A percentile compares a stretch with the other conserved stretches of the same genome.
Conservation (phyloP, 73 alveolate genomes). For the Effrenium voratum region DNA sequence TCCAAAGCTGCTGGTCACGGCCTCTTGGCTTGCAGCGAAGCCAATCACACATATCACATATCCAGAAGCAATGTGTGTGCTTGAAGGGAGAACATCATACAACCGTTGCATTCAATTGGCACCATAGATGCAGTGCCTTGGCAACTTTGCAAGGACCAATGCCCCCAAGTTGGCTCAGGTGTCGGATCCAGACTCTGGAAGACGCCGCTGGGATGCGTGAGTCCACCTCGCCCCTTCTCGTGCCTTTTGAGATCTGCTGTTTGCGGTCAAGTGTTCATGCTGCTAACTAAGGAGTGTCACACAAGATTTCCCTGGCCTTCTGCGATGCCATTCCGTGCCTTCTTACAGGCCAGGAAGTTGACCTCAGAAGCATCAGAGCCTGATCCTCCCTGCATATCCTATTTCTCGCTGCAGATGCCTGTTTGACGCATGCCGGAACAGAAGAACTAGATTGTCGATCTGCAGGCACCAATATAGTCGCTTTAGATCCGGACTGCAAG, state of each 20-base stretch:
- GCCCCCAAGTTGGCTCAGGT: too few relatives aligned
- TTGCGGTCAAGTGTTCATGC: neutral
- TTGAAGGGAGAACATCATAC: too few relatives aligned
- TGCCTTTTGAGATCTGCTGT: neutral
- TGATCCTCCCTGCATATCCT: too few relatives aligned
- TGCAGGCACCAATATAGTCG: constrained; percentile 64
- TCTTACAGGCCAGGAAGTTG: constrained; percentile 40
- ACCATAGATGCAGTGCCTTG: too few relatives aligned
- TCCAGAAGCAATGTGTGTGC: too few relatives aligned
- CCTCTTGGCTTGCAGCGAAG: constrained; percentile 28
- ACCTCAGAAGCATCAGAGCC: neutral
- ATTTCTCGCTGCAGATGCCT: too few relatives aligned
- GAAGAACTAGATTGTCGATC: neutral
- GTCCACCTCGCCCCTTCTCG: neutral
- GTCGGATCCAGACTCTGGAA: constrained; percentile 48
- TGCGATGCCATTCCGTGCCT: constrained; percentile 80
- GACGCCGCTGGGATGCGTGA: neutral
- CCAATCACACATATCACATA: neutral
- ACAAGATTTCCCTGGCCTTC: constrained; percentile 74
- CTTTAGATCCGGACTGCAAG: constrained; percentile 55
- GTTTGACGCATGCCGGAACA: too few relatives aligned
- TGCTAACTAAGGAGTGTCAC: constrained; percentile 57
- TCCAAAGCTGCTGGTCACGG: constrained; percentile 63
- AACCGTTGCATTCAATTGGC: too few relatives aligned
- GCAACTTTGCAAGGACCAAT: too few relatives aligned